A percentile compares a stretch with the other conserved stretches of the same genome.
Evolutionary conservation across 148 eudicot genomes (phyloP).

Genomic region (Bassia scoparia): DNA sequence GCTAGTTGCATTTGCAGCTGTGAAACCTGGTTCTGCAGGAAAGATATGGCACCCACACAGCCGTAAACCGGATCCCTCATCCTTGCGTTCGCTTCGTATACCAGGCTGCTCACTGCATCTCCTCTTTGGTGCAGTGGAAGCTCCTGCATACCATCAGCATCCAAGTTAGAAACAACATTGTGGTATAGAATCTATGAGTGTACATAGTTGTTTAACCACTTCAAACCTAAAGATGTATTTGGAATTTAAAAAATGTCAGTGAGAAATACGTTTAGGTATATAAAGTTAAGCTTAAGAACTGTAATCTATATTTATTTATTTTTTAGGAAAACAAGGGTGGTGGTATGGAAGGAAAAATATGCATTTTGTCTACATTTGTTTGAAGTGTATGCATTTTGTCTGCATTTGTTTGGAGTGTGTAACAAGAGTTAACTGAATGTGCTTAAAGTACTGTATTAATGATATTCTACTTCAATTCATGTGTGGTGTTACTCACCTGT

Average conservation of each 20-base stretch:
- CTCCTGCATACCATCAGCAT: constrained; percentile 40
- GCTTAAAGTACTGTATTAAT: background rate
- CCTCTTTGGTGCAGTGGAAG: constrained; percentile 67
- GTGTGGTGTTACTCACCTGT: constrained; percentile 47
- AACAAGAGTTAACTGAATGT: background rate
- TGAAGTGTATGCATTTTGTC: background rate
- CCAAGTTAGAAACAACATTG: background rate
- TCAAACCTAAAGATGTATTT: background rate
- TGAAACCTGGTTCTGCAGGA: constrained; percentile 73
- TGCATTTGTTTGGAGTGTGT: background rate
- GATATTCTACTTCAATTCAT: background rate
- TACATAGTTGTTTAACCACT: background rate
- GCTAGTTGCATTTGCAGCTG: constrained; percentile 95
- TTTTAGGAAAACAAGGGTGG: no score
- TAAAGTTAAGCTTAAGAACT: background rate
- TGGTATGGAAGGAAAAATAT: background rate
- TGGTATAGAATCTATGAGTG: background rate
- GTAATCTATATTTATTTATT: background rate
- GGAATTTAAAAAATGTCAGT: background rate
- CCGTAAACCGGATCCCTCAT: constrained; percentile 85
- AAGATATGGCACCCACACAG: constrained; percentile 80
- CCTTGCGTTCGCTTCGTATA: constrained; percentile 83
- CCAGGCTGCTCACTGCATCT: constrained; percentile 86
- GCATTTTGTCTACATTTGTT: background rate
- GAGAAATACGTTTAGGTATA: background rate